Percentiles rank a stretch among this genome's conserved stretches.
Conservation (phyloP, 345 rosid species). For the Eucalyptus cloeziana region DNA sequence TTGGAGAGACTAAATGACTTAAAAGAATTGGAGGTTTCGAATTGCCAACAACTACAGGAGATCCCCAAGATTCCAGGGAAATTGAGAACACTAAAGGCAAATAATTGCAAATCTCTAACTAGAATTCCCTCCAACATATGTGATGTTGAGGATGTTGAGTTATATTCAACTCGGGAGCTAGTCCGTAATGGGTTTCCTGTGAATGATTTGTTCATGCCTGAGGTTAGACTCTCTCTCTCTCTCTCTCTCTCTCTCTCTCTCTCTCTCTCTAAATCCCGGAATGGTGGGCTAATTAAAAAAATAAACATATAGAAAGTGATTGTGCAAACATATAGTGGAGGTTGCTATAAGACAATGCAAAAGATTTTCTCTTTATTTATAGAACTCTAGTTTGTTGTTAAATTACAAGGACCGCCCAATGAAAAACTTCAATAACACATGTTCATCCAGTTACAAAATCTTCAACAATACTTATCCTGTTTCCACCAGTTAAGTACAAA, state of each 20-base stretch:
- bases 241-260: background rate
- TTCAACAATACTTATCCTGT: background rate
- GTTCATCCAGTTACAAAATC: background rate
- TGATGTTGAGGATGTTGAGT: too few relatives aligned
- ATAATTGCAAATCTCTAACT: background rate
- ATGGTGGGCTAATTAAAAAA: background rate
- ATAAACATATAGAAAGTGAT: background rate
- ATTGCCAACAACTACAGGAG: background rate
- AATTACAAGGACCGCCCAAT: background rate
- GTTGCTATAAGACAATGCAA: background rate
- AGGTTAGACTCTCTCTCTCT: background rate
- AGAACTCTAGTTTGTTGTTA: background rate
- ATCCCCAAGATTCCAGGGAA: background rate
- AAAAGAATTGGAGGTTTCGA: rapidly evolving
- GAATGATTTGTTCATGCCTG: background rate
- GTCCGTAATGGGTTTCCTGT: background rate
- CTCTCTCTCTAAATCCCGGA: background rate
- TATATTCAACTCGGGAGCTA: background rate
- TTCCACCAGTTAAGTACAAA: background rate
- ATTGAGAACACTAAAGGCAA: background rate
- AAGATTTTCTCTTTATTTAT: background rate
- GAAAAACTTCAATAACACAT: background rate
- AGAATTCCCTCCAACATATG: background rate
- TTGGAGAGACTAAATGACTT: background rate
- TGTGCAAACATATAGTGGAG: background rate